Evolutionary conservation across 352 stramenopile species (phyloP), one percentile per base, ranked within the genome.

Genomic region (Globisporangium spiculum): DNA sequence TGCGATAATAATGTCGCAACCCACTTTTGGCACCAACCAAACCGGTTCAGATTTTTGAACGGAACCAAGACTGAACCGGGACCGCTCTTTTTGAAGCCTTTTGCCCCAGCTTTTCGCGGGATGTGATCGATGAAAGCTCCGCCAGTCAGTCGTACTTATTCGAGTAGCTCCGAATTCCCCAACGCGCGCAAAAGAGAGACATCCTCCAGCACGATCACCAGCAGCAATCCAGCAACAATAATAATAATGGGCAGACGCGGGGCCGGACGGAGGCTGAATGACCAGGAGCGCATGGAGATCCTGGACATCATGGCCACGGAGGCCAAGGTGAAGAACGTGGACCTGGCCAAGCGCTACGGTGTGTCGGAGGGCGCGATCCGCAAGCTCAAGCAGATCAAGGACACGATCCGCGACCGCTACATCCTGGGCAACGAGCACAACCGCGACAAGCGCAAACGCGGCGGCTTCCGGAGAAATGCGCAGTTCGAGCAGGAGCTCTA

Each of bases 251-350:
- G 87, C 68, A 77, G 68, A 76, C 83, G 88, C 67, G 88, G 88
- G 5, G 85, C 87, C 16, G 88, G 88, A 60, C 81, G 86, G 36
- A 86, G 88, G 2, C 75, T 96, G 68, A 96, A 91, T 69, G 88
- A 96, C 82, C 87, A 96, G 72, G 81, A 96, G 76, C 88, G 88
- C 74, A 96, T 96, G 86, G 86, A 96, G 73, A 96, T 96, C 68
- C 77, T 96, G 60, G 83, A 93, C 65, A 88, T 90, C 63, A 76
- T 93, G 46, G 79, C 88, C 63, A 80, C 79, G n/a, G 88, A 94
- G 68, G 67, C 73, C 60, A 94, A 94, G 73, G 84, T 94, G 34
- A 93, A 94, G 76, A 94, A 94, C 64, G 88, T 95, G 59, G 84
- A 93, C 66, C 74, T 96, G 22, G 89, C 86, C 26, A 92, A 94